Evolutionary conservation across 331 rosid genomes (phyloP).

Genomic region (Rhamnella rubrinervis): DNA sequence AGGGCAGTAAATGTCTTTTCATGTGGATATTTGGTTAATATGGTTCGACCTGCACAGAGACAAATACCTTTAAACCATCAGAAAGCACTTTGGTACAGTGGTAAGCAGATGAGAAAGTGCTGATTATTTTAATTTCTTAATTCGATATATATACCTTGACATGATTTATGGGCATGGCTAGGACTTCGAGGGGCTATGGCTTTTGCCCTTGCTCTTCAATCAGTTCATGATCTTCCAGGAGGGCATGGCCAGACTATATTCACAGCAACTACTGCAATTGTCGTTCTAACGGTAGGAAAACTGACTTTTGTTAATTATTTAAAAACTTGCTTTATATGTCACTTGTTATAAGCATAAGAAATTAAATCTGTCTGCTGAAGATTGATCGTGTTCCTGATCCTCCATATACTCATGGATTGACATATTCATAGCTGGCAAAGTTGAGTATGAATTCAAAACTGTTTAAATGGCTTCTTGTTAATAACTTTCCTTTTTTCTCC

Average conservation of each 20-base stretch:
- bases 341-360: too few relatives aligned
- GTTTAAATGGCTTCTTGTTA: too few relatives aligned
- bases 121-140: constrained; percentile 4
- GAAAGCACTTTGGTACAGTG: constrained; percentile 93
- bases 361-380: not conserved
- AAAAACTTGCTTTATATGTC: not conserved
- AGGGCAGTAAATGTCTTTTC: constrained; percentile 96
- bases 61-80: constrained; percentile 76
- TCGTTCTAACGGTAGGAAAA: constrained; percentile 79
- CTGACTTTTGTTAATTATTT: constrained; percentile 20
- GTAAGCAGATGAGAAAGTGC: constrained; percentile 42
- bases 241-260: constrained; percentile 95
- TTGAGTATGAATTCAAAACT: too few relatives aligned
- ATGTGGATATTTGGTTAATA: constrained; percentile 83
- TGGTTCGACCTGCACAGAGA: constrained; percentile 69
- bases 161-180: constrained; percentile 27
- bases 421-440: too few relatives aligned
- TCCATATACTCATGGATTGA: too few relatives aligned
- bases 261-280: constrained; percentile 94
- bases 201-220: constrained; percentile 93
- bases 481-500: too few relatives aligned
- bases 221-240: constrained; percentile 88
- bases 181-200: constrained; percentile 99
- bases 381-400: not conserved
- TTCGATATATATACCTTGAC: constrained; percentile 3